These are phyloP conservation scores for Spinellus fusiger DNA, from an alignment of 192 early-diverging fungal genomes.

Conservation along the genomic window DNA sequence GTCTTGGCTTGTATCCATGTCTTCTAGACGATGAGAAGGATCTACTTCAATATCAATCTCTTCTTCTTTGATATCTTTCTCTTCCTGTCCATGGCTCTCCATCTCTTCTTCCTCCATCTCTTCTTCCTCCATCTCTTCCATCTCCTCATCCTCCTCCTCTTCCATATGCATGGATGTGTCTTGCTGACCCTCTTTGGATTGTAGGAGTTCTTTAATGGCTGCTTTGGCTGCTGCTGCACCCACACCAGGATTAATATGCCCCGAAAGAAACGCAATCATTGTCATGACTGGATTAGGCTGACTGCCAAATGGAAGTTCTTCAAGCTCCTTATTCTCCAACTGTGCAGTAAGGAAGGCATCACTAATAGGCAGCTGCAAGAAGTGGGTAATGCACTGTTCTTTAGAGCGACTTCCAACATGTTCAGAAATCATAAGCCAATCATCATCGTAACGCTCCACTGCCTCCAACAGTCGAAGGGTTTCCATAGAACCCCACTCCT, in stretches of 20 bases:
- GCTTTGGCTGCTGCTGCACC: slow-evolving; percentile 84
- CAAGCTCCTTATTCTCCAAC: slow-evolving; percentile 24
- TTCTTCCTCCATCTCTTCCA: not conserved
- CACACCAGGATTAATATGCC: slow-evolving; percentile 81
- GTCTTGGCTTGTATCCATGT: slow-evolving; percentile 25
- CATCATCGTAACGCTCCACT: slow-evolving; percentile 89
- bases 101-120: not conserved
- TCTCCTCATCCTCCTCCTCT: not conserved
- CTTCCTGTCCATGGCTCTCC: not conserved
- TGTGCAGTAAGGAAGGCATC: slow-evolving; percentile 60
- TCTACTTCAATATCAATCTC: slow-evolving; percentile 10
- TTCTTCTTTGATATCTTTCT: not conserved
- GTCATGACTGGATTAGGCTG: slow-evolving; percentile 90
- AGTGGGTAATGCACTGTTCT: slow-evolving; percentile 88
- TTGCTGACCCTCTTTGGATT: slow-evolving; percentile 16
- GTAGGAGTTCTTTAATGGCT: slow-evolving; percentile 64
- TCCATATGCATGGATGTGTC: slow-evolving; percentile 10
- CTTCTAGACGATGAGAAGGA: not conserved
- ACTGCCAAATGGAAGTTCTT: slow-evolving; percentile 61
- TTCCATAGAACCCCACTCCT: slow-evolving; percentile 86
- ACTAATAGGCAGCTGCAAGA: slow-evolving; percentile 86
- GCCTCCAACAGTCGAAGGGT: slow-evolving; percentile 84
- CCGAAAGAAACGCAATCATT: slow-evolving; percentile 81
- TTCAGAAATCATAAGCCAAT: slow-evolving; percentile 88
- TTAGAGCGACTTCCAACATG: slow-evolving; percentile 85